These are phyloP conservation scores for Microcos paniculata DNA, from an alignment of 345 rosid species.

Conservation along the genomic window DNA sequence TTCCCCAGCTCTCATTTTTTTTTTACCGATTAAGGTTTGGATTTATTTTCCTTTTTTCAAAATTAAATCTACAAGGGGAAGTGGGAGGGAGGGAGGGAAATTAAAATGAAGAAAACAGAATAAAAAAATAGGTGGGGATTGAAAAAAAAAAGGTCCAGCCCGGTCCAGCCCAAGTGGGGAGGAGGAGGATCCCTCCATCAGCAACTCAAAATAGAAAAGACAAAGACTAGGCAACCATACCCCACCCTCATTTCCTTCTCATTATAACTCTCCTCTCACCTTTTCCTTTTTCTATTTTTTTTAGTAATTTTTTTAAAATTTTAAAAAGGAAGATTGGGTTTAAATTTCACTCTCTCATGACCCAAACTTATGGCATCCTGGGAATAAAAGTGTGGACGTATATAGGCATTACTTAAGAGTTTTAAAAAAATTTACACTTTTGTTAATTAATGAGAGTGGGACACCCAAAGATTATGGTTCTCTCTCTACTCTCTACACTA, in stretches of 20 bases:
- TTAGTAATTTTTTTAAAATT: not conserved
- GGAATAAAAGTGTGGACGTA: too few species aligned
- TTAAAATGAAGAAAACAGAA: not conserved
- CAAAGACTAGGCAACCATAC: conserved; percentile 14
- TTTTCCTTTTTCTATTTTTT: not conserved
- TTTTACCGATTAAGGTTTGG: not conserved
- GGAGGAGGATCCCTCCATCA: not conserved
- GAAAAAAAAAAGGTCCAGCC: not conserved
- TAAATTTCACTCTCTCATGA: not conserved
- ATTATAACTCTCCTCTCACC: not conserved
- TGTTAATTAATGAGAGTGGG: not conserved
- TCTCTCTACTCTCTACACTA: too few species aligned
- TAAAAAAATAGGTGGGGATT: not conserved
- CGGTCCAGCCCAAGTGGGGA: not conserved
- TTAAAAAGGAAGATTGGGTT: too few species aligned
- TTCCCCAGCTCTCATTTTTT: not conserved
- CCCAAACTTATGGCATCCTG: too few species aligned
- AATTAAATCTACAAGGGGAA: conserved; percentile 1
- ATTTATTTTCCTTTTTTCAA: not conserved
- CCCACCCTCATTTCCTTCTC: conserved; percentile 13
- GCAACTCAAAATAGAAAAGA: conserved; percentile 24
- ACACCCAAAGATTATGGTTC: conserved; percentile 3
- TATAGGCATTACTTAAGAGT: too few species aligned
- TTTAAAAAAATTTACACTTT: not conserved
- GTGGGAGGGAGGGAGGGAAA: not conserved